A percentile compares a stretch with the other conserved stretches of the same genome.
Evolutionary conservation across 345 rosid species (phyloP).

Genomic region (Raphanus sativus): DNA sequence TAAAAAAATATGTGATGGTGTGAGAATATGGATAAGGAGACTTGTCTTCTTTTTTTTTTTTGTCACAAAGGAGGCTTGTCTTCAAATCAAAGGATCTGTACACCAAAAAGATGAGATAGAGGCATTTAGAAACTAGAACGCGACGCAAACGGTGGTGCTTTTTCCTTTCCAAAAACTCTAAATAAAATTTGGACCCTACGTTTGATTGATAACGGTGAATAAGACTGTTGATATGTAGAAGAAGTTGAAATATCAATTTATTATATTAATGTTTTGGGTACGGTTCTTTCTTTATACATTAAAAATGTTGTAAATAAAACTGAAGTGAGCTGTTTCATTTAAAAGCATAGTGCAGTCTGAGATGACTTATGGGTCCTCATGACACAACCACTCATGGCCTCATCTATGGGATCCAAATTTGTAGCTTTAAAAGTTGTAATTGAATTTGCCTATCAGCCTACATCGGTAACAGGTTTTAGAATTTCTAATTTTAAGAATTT

Average conservation of each 20-base stretch:
- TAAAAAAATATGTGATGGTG: not conserved
- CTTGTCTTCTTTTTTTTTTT: too few species aligned
- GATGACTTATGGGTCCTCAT: constrained; percentile 19
- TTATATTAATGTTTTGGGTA: not conserved
- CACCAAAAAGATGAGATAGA: constrained; percentile 14
- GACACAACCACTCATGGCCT: not conserved
- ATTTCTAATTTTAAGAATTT: not conserved
- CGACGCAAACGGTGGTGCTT: constrained; percentile 19
- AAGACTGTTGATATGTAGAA: constrained; percentile 9
- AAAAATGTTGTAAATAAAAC: constrained; percentile 5
- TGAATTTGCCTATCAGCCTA: not conserved
- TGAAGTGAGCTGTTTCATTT: constrained; percentile 28
- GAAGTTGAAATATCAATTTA: not conserved
- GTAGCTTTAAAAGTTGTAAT: not conserved
- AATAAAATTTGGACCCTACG: not conserved
- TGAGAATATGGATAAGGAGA: not conserved
- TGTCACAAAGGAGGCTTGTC: constrained; percentile 30
- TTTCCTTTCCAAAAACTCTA: not conserved
- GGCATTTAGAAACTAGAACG: not conserved
- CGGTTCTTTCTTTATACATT: constrained; percentile 10
- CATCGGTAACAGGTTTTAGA: not conserved
- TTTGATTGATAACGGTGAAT: constrained; percentile 19
- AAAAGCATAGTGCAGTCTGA: constrained; percentile 13
- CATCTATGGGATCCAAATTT: not conserved
- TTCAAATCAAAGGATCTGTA: constrained; percentile 9